Evolutionary conservation across 2,329 filamentous ascomycete genomes (phyloP).

Genomic region (Stylonectria norvegica): DNA sequence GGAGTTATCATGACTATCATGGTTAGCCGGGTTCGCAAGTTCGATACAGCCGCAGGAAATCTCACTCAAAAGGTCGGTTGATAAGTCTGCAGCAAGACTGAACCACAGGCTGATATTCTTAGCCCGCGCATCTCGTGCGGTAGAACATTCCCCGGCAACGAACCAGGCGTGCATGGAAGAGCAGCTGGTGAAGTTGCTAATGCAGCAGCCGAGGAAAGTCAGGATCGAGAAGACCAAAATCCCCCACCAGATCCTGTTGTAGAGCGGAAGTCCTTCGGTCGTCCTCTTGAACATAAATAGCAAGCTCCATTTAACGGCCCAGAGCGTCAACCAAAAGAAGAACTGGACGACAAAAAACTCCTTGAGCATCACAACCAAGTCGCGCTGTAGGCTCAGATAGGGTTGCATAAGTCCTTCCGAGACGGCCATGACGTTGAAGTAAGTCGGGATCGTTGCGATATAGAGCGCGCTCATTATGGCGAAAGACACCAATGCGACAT

Average conservation of each 20-base stretch:
- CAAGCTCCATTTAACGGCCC: constrained; percentile 22
- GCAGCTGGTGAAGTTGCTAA: constrained; percentile 21
- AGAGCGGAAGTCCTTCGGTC: constrained; percentile 13
- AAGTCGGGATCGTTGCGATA: constrained; percentile 14
- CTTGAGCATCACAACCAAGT: constrained; percentile 14
- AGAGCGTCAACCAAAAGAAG: constrained; percentile 21
- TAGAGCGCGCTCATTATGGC: constrained; percentile 15
- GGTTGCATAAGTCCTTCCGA: constrained; percentile 4
- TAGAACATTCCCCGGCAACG: constrained; percentile 13
- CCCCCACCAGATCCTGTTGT: constrained; percentile 16
- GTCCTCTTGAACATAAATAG: constrained; percentile 18
- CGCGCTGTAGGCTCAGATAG: constrained; percentile 5
- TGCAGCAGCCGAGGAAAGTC: constrained; percentile 16
- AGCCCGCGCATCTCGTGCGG: constrained; percentile 11
- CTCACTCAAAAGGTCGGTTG: constrained; percentile 19
- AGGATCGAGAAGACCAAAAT: constrained; percentile 15
- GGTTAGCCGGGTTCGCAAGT: background rate
- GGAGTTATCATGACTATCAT: constrained; percentile 15
- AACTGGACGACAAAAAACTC: constrained; percentile 20
- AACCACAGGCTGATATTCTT: constrained; percentile 21
- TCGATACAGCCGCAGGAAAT: background rate
- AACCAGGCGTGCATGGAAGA: constrained; percentile 21
- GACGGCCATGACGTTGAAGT: constrained; percentile 14
- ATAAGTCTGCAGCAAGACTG: constrained; percentile 15
- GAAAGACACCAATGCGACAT: constrained; percentile 12